Conservation (phyloP, 2,329 filamentous ascomycete species). For the Dothiorella sarmentorum region DNA sequence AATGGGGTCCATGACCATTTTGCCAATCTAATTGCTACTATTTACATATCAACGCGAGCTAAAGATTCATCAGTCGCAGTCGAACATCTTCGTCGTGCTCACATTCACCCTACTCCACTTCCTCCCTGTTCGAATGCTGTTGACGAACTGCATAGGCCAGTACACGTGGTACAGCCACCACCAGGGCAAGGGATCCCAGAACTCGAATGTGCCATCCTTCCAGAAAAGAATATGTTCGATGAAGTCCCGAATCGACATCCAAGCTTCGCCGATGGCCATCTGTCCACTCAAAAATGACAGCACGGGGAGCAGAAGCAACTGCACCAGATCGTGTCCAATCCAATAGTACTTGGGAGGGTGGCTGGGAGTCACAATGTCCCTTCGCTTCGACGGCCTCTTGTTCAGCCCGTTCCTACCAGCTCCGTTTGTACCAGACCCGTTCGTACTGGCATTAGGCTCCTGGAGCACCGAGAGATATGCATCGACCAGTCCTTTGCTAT, state of each 20-base stretch:
- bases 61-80: background rate
- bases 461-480: slow-evolving; percentile 52
- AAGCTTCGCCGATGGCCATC: background rate
- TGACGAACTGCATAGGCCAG: slow-evolving; percentile 52
- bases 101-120: slow-evolving; percentile 66
- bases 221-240: slow-evolving; percentile 43
- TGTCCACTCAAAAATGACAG: slow-evolving; percentile 6
- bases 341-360: slow-evolving; percentile 52
- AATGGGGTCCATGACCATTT: background rate
- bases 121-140: slow-evolving; percentile 43
- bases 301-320: slow-evolving; percentile 45
- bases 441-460: slow-evolving; percentile 27
- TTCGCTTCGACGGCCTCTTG: slow-evolving; percentile 22
- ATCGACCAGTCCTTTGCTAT: slow-evolving; percentile 42
- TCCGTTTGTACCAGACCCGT: background rate
- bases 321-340: slow-evolving; percentile 63
- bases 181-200: slow-evolving; percentile 50
- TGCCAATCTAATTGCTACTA: background rate
- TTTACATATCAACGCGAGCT: background rate
- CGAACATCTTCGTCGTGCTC: slow-evolving; percentile 61
- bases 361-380: slow-evolving; percentile 20
- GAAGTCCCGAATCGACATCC: slow-evolving; percentile 30
- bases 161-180: slow-evolving; percentile 53
- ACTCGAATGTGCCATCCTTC: slow-evolving; percentile 49
- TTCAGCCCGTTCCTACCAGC: background rate